Evolutionary conservation across 2,329 filamentous ascomycete genomes (phyloP).

Genomic region (Paecilomyces sp.): DNA sequence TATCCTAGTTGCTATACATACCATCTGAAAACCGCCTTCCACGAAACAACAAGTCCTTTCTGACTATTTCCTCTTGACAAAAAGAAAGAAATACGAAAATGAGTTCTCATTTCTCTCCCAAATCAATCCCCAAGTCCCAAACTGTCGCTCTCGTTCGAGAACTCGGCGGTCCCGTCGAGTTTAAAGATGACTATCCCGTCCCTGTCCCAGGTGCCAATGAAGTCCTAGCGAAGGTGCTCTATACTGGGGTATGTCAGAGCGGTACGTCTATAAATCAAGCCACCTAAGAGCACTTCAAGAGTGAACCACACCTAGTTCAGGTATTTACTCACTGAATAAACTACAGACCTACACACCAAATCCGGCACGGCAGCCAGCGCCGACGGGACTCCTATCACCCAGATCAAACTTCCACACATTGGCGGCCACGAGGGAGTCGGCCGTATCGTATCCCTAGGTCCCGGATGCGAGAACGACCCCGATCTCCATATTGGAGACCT

Average conservation of each 20-base stretch:
- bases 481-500: slow-evolving; percentile 31
- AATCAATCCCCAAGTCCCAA: slow-evolving; percentile 19
- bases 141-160: slow-evolving; percentile 36
- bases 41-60: not conserved
- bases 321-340: not conserved
- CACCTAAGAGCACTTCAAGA: too few species aligned
- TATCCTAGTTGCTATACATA: not conserved
- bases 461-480: slow-evolving; percentile 18
- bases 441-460: slow-evolving; percentile 33
- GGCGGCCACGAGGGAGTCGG: slow-evolving; percentile 42
- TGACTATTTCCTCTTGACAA: not conserved
- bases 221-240: slow-evolving; percentile 39
- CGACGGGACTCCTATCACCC: slow-evolving; percentile 34
- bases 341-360: slow-evolving; percentile 34
- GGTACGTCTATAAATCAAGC: slow-evolving; percentile 20
- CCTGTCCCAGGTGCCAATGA: slow-evolving; percentile 32
- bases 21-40: not conserved
- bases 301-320: too few species aligned
- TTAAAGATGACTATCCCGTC: slow-evolving; percentile 36
- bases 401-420: slow-evolving; percentile 40
- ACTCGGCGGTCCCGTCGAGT: slow-evolving; percentile 34
- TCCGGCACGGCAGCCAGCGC: slow-evolving; percentile 30
- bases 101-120: not conserved
- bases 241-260: slow-evolving; percentile 40
- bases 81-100: not conserved